Conservation (phyloP, 1,284 basidiomycete genomes). For the Mycosarcoma maydis region DNA sequence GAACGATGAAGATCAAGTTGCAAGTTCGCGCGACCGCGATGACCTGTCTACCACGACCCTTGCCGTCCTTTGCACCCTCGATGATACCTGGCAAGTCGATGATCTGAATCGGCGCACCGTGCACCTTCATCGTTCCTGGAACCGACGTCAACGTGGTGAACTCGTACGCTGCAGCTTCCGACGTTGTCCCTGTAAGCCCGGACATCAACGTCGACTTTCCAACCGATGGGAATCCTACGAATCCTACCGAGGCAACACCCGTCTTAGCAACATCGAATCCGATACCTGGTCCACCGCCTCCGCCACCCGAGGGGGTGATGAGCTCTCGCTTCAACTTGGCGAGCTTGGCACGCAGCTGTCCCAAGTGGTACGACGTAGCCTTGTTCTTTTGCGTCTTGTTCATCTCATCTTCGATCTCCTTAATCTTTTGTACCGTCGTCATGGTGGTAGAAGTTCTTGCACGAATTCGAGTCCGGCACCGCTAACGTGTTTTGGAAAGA, state of each 20-base stretch:
- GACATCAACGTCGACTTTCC: conserved; percentile 91
- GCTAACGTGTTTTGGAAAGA: not conserved
- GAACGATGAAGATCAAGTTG: conserved; percentile 97
- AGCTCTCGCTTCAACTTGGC: conserved; percentile 96
- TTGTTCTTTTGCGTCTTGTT: conserved; percentile 90
- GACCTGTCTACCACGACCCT: conserved; percentile 95
- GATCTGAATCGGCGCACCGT: conserved; percentile 83
- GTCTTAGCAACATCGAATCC: conserved; percentile 95
- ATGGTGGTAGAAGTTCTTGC: conserved; percentile 20
- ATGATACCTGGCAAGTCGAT: conserved; percentile 87
- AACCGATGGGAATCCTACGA: conserved; percentile 68
- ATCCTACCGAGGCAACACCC: conserved; percentile 90
- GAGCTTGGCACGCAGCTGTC: conserved; percentile 97
- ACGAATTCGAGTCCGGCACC: conserved; percentile 33
- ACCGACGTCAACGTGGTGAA: conserved; percentile 83
- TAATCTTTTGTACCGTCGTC: conserved; percentile 64
- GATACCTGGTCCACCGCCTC: conserved; percentile 76
- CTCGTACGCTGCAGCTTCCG: conserved; percentile 97
- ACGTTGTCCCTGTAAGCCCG: conserved; percentile 95
- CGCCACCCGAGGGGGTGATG: conserved; percentile 80
- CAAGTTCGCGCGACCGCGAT: conserved; percentile 95
- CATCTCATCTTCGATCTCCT: conserved; percentile 67
- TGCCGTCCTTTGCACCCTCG: conserved; percentile 97
- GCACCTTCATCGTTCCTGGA: conserved; percentile 90
- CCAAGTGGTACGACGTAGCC: conserved; percentile 80